Evolutionary conservation across 108 stramenopile genomes (phyloP).

Genomic region (Aurantiochytrium sp.): DNA sequence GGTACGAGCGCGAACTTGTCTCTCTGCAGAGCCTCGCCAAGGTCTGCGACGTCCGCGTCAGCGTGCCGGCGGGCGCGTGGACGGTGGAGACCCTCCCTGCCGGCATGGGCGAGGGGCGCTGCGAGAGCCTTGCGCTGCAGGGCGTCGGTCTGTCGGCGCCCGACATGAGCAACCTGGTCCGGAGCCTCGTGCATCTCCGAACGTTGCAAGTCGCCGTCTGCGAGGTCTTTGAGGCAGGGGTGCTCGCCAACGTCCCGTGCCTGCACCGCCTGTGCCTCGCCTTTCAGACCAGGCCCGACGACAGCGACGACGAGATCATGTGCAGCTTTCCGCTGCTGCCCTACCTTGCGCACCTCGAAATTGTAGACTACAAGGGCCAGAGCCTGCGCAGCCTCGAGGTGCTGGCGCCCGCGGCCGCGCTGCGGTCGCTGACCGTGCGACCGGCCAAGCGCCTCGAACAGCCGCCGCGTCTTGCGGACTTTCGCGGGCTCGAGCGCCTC

Average conservation of each 20-base stretch:
- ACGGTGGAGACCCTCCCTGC: not conserved
- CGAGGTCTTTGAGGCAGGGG: not conserved
- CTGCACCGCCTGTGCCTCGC: not conserved
- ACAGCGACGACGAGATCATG: not conserved
- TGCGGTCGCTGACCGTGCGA: not conserved
- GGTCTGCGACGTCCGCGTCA: not conserved
- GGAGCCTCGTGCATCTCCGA: not conserved
- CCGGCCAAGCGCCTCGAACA: not conserved
- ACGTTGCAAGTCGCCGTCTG: not conserved
- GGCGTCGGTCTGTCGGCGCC: not conserved
- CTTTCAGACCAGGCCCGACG: not conserved
- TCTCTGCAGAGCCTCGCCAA: not conserved
- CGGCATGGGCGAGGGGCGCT: not conserved
- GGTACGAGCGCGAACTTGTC: not conserved
- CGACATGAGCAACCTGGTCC: not conserved
- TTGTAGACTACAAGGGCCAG: not conserved
- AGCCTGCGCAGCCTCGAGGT: not conserved
- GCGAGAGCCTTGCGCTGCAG: not conserved
- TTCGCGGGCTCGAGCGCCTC: not conserved
- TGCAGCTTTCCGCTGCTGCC: not conserved
- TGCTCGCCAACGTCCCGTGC: not conserved
- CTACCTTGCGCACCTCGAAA: not conserved
- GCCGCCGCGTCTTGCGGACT: not conserved
- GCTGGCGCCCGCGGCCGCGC: not conserved
- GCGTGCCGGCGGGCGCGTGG: not conserved